These are phyloP conservation scores for Parascedosporium putredinis DNA, from an alignment of 2,329 filamentous ascomycete species.

Conservation along the genomic window DNA sequence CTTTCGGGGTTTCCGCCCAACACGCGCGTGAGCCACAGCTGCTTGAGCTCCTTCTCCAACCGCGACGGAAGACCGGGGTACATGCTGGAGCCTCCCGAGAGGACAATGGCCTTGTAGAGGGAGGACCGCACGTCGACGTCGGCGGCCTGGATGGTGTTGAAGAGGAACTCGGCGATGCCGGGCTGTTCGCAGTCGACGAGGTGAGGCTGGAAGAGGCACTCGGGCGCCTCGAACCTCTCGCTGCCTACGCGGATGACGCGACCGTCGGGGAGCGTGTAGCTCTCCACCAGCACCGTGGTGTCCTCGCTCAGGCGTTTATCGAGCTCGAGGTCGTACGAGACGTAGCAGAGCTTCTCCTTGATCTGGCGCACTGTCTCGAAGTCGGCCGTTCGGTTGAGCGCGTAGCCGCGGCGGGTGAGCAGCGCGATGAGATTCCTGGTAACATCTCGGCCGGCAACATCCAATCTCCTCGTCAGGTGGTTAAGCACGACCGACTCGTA, in stretches of 20 bases:
- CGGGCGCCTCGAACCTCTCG: conserved; percentile 94
- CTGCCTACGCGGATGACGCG: conserved; percentile 93
- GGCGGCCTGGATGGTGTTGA: conserved; percentile 95
- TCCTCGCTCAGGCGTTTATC: conserved; percentile 95
- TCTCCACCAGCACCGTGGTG: conserved; percentile 93
- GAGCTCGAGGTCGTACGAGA: conserved; percentile 93
- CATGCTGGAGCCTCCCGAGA: conserved; percentile 97
- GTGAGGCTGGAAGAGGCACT: conserved; percentile 97
- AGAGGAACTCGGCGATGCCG: conserved; percentile 91
- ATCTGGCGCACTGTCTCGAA: conserved; percentile 97
- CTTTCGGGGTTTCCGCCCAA: conserved; percentile 86
- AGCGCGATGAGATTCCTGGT: conserved; percentile 97
- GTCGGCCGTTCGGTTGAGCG: conserved; percentile 94
- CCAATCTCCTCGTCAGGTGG: conserved; percentile 85
- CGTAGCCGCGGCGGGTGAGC: conserved; percentile 85
- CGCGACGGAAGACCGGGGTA: conserved; percentile 91
- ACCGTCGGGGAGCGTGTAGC: conserved; percentile 92
- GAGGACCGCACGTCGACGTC: conserved; percentile 92
- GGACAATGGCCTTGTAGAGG: conserved; percentile 92
- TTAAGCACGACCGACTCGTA: conserved; percentile 98
- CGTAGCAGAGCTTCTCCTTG: no score
- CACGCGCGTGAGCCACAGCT: conserved; percentile 91
- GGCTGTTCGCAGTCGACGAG: conserved; percentile 95
- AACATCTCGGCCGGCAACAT: conserved; percentile 92
- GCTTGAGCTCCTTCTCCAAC: conserved; percentile 97